Base-by-base conservation (phyloP, 495 filamentous ascomycete species). In the Extremus antarcticus region DNA sequence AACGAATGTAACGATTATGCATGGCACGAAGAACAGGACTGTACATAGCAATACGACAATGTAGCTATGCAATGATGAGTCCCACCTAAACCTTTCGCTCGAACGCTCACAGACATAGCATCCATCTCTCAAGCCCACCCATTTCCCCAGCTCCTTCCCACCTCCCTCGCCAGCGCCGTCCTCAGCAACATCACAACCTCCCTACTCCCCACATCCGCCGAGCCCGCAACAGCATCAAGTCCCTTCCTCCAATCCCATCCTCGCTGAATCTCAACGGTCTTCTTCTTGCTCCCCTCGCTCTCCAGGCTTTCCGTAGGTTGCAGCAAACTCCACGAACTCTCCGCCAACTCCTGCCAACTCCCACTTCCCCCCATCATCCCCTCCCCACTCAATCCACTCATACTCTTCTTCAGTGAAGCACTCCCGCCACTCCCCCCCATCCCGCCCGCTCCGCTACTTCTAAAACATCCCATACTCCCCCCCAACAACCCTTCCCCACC, bases 211-310 rank as follows among this genome's bases (percentile, higher is more conserved):
- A 74, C 75, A 25, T 73, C 70, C 0, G 79, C 86, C 29, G 4
- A 4, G 50, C 62, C 79, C 8, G 73, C 76, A 25, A 73, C 69
- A 43, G 77, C 78, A 13, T 71, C 64, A 50, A 91, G 66, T 11
- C 78, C 79, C 4, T 70, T 73, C 58, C 90, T 71, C 90, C 90
- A 96, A 70, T 96, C 90, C 90, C 90, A 95, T 0, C 84, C 84
- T 50, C 87, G 73, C 66, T 78, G 75, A 16, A 63, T 47, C 78
- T 78, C 58, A 35, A 4, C 29, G 4, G 4, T 35, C 29, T 13
- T 35, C 29, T 13, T 13, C 29, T 35, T 35, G 56, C 68, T 4
- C 22, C 43, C 9, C 13, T 35, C 29, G 56, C 68, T 2, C 22
- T 23, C 9, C 10, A 2, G 3, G n/a, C 57, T 54, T 51, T 23